Evolutionary conservation across 1,284 basidiomycete genomes (phyloP).

Genomic region (Boletellus dicymbophilus): DNA sequence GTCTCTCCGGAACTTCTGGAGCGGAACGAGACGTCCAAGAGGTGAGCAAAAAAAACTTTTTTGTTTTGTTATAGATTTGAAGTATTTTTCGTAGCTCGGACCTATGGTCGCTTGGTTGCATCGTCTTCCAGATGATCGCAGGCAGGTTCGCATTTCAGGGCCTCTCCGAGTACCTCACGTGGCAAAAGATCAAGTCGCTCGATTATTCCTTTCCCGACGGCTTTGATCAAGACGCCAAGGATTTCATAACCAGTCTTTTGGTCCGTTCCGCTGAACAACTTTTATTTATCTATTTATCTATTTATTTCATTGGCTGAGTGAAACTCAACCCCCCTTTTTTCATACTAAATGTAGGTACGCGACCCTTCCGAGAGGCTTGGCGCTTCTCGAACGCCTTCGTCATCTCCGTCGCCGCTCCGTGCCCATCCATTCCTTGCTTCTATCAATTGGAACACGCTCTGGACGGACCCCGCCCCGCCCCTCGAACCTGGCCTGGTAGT

Average conservation of each 20-base stretch:
- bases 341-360: constrained; percentile 50
- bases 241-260: constrained; percentile 66
- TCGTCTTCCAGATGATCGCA: constrained; percentile 96
- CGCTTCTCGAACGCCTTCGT: constrained; percentile 46
- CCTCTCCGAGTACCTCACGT: constrained; percentile 82
- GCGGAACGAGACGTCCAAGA: constrained; percentile 71
- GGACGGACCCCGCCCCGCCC: constrained; percentile 65
- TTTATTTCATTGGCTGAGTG: too few relatives aligned
- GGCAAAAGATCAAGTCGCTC: constrained; percentile 77
- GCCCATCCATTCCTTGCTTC: constrained; percentile 75
- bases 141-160: constrained; percentile 91
- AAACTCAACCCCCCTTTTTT: too few relatives aligned
- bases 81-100: constrained; percentile 66
- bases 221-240: constrained; percentile 69
- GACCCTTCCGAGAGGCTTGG: constrained; percentile 76
- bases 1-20: constrained; percentile 92
- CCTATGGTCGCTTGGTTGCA: constrained; percentile 97
- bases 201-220: constrained; percentile 75
- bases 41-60: constrained; percentile 39
- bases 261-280: constrained; percentile 38
- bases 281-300: neutral
- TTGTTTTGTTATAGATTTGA: constrained; percentile 5
- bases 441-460: constrained; percentile 75
- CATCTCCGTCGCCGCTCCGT: constrained; percentile 61
- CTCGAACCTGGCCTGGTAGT: constrained; percentile 57